phyloP scores from a whole-genome alignment of 2,329 filamentous ascomycete genomes.

The Colletotrichum cordylinicola region DNA sequence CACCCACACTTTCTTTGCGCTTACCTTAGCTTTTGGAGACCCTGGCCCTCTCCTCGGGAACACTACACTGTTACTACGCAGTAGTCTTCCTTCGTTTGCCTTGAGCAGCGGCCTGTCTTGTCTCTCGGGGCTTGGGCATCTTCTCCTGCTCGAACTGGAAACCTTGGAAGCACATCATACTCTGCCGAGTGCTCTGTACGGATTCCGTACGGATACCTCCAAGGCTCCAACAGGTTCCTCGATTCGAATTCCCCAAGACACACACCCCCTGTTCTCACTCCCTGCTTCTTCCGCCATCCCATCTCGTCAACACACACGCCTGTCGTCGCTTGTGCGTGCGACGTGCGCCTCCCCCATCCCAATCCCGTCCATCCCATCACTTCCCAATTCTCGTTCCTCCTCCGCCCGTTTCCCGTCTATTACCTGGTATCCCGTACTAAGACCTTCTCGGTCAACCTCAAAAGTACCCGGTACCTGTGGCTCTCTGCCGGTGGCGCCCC shows the following conservation, averaged over 20 bases:
- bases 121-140: background rate
- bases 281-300: slow-evolving; percentile 15
- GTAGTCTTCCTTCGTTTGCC: background rate
- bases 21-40: background rate
- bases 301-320: background rate
- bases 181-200: background rate
- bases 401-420: slow-evolving; percentile 11
- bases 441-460: background rate
- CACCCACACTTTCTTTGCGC: background rate
- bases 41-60: background rate
- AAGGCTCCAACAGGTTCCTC: background rate
- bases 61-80: background rate
- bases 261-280: background rate
- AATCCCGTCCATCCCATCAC: background rate
- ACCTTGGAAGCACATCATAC: slow-evolving; percentile 9
- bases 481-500: background rate
- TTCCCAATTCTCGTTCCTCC: slow-evolving; percentile 12
- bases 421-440: background rate
- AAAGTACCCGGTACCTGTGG: slow-evolving; percentile 18
- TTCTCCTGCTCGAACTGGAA: background rate
- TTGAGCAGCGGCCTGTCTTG: background rate
- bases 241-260: slow-evolving; percentile 1
- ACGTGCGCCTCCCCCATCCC: background rate
- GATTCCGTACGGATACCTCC: background rate
- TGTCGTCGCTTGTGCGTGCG: background rate